A percentile compares a stretch with the other conserved stretches of the same genome.
phyloP scores from a whole-genome alignment of 345 rosid species.

The Pistacia atlantica region DNA sequence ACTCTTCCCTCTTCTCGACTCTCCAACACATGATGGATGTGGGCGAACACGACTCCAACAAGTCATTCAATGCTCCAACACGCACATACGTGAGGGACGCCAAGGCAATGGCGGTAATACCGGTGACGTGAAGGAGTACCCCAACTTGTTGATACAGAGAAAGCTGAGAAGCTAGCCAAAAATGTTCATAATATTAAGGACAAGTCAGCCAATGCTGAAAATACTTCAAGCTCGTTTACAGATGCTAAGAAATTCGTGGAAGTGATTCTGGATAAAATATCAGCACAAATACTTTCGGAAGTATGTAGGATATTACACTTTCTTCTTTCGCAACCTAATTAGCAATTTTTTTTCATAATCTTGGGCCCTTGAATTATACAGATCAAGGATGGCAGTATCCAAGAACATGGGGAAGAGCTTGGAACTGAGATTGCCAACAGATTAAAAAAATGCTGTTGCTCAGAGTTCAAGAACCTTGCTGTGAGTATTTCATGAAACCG shows the following conservation, averaged over 20 bases:
- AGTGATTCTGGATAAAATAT: conserved; percentile 61
- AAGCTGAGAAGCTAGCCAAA: conserved; percentile 45
- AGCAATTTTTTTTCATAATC: background rate
- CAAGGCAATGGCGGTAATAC: no score
- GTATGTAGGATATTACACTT: conserved; percentile 30
- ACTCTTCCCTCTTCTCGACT: no score
- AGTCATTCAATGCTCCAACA: no score
- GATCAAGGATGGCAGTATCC: conserved; percentile 47
- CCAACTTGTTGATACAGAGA: conserved; percentile 41
- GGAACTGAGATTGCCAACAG: conserved; percentile 51
- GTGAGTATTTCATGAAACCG: conserved; percentile 41
- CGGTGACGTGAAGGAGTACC: no score
- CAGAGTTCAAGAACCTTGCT: conserved; percentile 64
- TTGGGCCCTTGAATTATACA: conserved; percentile 22
- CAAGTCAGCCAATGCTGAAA: conserved; percentile 24
- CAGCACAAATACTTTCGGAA: conserved; percentile 59
- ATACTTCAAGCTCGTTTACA: conserved; percentile 32
- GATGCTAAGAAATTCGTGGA: conserved; percentile 65
- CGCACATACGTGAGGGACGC: no score
- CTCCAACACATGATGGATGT: no score
- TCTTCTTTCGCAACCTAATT: conserved; percentile 1
- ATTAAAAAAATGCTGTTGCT: conserved; percentile 46
- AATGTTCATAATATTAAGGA: conserved; percentile 39
- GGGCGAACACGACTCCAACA: no score
- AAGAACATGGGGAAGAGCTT: conserved; percentile 49